These are phyloP conservation scores for Lasiodiplodia theobromae DNA, from an alignment of 2,329 filamentous ascomycete species.

Conservation along the genomic window DNA sequence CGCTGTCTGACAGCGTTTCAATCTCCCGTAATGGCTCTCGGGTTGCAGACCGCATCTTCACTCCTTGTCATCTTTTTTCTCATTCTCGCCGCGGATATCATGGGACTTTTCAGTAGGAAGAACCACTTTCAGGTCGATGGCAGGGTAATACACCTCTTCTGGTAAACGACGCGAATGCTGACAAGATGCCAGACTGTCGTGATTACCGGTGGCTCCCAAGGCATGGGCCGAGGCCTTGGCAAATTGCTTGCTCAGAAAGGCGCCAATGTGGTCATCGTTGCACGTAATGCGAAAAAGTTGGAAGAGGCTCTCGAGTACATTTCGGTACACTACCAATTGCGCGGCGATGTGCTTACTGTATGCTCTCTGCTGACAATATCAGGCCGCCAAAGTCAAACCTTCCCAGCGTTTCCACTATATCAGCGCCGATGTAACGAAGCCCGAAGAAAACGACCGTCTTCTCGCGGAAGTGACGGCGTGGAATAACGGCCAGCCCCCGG, in stretches of 20 bases:
- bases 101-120: constrained; percentile 72
- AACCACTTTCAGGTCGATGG: constrained; percentile 87
- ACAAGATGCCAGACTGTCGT: constrained; percentile 74
- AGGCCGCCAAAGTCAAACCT: constrained; percentile 71
- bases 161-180: constrained; percentile 27
- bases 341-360: too few relatives aligned
- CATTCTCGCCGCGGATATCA: constrained; percentile 55
- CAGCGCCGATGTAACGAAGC: constrained; percentile 78
- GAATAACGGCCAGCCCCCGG: constrained; percentile 77
- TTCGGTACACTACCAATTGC: constrained; percentile 54
- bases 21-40: constrained; percentile 43
- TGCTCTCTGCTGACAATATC: background rate
- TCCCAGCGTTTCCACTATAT: constrained; percentile 84
- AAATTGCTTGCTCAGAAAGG: constrained; percentile 80
- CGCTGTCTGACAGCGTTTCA: background rate
- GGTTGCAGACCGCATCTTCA: constrained; percentile 46
- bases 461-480: constrained; percentile 76
- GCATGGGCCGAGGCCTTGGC: constrained; percentile 82
- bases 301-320: constrained; percentile 71
- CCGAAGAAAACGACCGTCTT: constrained; percentile 73
- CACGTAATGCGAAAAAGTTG: constrained; percentile 79
- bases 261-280: constrained; percentile 84
- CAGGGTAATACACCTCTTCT: constrained; percentile 64
- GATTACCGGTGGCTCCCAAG: constrained; percentile 90
- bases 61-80: constrained; percentile 46